Conservation (phyloP, 1,284 basidiomycete genomes). For the Ustilago curta region DNA sequence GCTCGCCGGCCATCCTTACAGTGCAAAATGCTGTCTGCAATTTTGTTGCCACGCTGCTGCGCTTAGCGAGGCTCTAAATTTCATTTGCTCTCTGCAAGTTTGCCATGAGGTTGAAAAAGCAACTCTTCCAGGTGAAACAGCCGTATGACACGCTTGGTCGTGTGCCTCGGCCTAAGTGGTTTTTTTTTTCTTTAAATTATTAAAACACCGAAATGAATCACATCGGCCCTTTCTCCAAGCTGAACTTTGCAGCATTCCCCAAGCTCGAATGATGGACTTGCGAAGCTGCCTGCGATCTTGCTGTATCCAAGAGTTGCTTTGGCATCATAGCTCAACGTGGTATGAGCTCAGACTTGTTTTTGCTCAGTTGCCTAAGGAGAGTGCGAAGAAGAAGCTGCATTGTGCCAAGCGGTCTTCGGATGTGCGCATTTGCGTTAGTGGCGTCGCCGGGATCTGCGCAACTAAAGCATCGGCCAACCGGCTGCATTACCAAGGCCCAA, state of each 20-base stretch:
- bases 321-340: too few relatives aligned
- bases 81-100: too few relatives aligned
- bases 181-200: too few relatives aligned
- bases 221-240: not conserved
- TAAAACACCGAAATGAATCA: too few relatives aligned
- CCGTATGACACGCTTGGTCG: slow-evolving; percentile 1
- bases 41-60: not conserved
- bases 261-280: too few relatives aligned
- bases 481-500: not conserved
- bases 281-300: too few relatives aligned
- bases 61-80: slow-evolving; percentile 3
- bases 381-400: not conserved
- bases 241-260: not conserved
- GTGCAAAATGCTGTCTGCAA: too few relatives aligned
- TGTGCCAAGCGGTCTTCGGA: slow-evolving; percentile 3
- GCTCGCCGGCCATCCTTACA: too few relatives aligned
- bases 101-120: too few relatives aligned
- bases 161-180: not conserved
- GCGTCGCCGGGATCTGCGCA: slow-evolving; percentile 25
- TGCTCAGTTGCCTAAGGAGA: too few relatives aligned
- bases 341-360: too few relatives aligned
- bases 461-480: slow-evolving; percentile 3
- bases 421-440: slow-evolving; percentile 32
- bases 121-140: not conserved
- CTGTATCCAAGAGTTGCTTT: too few relatives aligned